phyloP scores from a whole-genome alignment of 164 flowering plant species.

The Warburgia ugandensis region DNA sequence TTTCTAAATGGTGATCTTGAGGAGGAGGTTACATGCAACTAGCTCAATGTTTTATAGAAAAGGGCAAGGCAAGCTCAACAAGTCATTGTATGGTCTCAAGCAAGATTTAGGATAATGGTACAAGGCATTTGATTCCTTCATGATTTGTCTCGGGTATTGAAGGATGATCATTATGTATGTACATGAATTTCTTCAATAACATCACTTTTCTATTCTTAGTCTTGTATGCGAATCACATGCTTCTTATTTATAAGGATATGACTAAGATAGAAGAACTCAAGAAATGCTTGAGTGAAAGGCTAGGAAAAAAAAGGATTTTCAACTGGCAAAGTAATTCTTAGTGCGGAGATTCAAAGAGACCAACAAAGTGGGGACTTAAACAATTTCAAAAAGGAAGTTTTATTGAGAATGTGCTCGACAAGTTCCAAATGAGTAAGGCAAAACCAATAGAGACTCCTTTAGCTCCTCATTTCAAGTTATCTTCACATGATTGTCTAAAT shows the following conservation, averaged over 20 bases:
- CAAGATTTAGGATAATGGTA: constrained; percentile 1
- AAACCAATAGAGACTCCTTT: background rate
- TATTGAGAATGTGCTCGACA: background rate
- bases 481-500: background rate
- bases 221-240: constrained; percentile 3
- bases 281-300: background rate
- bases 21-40: too few species aligned
- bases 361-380: background rate
- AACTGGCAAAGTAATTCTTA: background rate
- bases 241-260: background rate
- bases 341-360: background rate
- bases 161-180: background rate
- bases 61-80: too few species aligned
- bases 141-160: background rate
- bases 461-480: too few species aligned
- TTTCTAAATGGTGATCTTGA: too few species aligned
- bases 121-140: background rate
- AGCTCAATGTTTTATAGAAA: too few species aligned
- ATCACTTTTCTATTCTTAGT: background rate
- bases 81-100: too few species aligned
- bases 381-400: constrained; percentile 2
- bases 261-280: constrained; percentile 2
- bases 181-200: background rate
- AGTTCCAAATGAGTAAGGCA: background rate
- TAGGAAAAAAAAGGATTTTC: constrained; percentile 1